Percentiles rank a stretch among this genome's conserved stretches.
Evolutionary conservation across 495 filamentous ascomycete species (phyloP).

Genomic region (Hyaloscypha bicolor): DNA sequence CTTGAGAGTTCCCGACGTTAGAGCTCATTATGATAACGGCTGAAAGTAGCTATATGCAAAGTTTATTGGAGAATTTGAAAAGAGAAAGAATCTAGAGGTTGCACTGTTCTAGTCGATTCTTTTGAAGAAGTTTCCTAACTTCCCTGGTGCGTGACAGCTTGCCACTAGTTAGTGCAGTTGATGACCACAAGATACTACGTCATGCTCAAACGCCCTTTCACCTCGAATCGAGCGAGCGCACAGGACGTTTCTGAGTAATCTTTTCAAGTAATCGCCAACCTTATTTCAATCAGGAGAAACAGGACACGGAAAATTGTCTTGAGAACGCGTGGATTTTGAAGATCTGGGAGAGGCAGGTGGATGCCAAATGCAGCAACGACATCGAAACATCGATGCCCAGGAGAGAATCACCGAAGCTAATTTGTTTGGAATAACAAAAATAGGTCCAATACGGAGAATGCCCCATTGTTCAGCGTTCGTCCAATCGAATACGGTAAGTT

Average conservation of each 20-base stretch:
- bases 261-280: neutral
- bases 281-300: neutral
- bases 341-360: no score
- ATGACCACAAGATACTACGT: conserved; percentile 8
- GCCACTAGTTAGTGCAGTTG: conserved; percentile 8
- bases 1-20: conserved; percentile 42
- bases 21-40: conserved; percentile 29
- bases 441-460: no score
- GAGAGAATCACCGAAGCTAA: no score
- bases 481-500: no score
- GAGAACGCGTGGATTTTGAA: no score
- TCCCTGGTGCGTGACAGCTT: conserved; percentile 11
- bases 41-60: neutral
- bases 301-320: no score
- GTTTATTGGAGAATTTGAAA: neutral
- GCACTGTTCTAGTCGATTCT: neutral
- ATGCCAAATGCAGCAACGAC: no score
- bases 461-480: no score
- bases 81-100: neutral
- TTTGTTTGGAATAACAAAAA: no score
- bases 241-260: neutral
- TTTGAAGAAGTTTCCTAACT: neutral
- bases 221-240: neutral
- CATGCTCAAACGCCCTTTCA: neutral
- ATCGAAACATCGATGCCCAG: no score